Conservation (phyloP, 768 basidiomycete genomes). For the Tulasnella sp. region DNA sequence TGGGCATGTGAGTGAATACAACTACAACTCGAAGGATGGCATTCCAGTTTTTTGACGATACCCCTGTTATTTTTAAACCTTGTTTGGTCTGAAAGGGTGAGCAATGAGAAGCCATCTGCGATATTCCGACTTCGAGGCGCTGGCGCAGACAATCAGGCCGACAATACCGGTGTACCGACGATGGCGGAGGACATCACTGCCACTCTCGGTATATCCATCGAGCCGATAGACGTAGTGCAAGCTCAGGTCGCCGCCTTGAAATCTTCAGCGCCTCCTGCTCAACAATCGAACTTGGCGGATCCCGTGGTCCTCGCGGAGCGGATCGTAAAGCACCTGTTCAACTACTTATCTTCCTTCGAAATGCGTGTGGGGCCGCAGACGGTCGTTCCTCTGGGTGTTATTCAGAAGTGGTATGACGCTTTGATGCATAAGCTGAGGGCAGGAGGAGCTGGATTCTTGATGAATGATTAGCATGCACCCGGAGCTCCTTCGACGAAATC, state of each 20-base stretch:
- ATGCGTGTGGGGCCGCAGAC: conserved; percentile 30
- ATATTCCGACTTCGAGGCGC: conserved; percentile 72
- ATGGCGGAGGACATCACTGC: conserved; percentile 45
- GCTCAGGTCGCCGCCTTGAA: conserved; percentile 37
- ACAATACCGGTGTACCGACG: conserved; percentile 24
- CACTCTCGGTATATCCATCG: conserved; percentile 68
- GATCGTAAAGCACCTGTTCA: conserved; percentile 62
- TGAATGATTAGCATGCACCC: conserved; percentile 24
- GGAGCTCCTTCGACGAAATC: too few relatives aligned
- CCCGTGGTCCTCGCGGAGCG: conserved; percentile 53
- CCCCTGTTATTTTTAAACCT: too few relatives aligned
- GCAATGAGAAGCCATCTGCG: conserved; percentile 81
- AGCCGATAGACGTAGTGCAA: conserved; percentile 54
- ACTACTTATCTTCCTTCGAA: conserved; percentile 57
- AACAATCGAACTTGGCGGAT: conserved; percentile 25
- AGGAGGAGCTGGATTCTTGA: conserved; percentile 52
- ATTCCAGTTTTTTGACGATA: background rate
- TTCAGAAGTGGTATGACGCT: conserved; percentile 61
- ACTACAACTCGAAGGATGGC: too few relatives aligned
- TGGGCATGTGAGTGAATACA: conserved; percentile 59
- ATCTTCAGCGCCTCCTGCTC: conserved; percentile 20
- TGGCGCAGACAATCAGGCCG: conserved; percentile 31
- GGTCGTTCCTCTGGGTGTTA: conserved; percentile 47
- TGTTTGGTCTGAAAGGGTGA: conserved; percentile 43
- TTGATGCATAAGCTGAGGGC: conserved; percentile 46